Conservation (phyloP, 768 basidiomycete genomes). For the Punctularia strigosozonata region DNA sequence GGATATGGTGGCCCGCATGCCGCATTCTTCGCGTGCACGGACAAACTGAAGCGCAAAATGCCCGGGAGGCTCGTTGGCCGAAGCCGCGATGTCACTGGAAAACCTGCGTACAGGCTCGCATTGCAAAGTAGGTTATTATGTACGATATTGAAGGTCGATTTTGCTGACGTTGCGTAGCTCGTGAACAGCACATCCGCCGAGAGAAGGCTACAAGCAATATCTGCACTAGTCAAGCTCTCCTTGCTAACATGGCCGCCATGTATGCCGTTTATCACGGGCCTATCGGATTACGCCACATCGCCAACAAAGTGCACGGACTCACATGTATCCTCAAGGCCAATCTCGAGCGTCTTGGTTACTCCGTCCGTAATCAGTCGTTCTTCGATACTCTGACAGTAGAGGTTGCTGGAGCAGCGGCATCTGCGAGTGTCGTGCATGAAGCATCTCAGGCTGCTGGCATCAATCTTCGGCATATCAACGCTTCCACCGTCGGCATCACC, state of each 20-base stretch:
- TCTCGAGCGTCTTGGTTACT: slow-evolving; percentile 67
- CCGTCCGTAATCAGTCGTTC: slow-evolving; percentile 56
- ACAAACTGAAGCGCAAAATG: slow-evolving; percentile 93
- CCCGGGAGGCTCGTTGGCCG: slow-evolving; percentile 93
- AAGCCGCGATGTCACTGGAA: slow-evolving; percentile 75
- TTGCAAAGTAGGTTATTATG: slow-evolving; percentile 66
- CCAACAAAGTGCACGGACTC: slow-evolving; percentile 80
- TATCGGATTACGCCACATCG: slow-evolving; percentile 71
- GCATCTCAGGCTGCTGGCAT: slow-evolving; percentile 54
- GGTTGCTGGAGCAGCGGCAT: slow-evolving; percentile 45
- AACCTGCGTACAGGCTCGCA: slow-evolving; percentile 84
- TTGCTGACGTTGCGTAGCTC: slow-evolving; percentile 35
- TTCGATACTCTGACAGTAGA: slow-evolving; percentile 89
- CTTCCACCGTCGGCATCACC: slow-evolving; percentile 70
- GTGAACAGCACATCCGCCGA: slow-evolving; percentile 93
- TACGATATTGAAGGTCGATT: background rate
- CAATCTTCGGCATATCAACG: slow-evolving; percentile 76
- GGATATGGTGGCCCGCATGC: slow-evolving; percentile 98
- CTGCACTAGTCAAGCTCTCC: slow-evolving; percentile 93
- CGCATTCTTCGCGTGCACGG: slow-evolving; percentile 92
- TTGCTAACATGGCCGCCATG: slow-evolving; percentile 99
- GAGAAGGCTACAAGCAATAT: slow-evolving; percentile 99
- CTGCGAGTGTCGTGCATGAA: slow-evolving; percentile 54
- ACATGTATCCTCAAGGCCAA: slow-evolving; percentile 63
- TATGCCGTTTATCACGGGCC: slow-evolving; percentile 96